A percentile compares a stretch with the other conserved stretches of the same genome.
phyloP scores from a whole-genome alignment of 1,284 basidiomycete genomes.

The Cutaneotrichosporon cutaneum region DNA sequence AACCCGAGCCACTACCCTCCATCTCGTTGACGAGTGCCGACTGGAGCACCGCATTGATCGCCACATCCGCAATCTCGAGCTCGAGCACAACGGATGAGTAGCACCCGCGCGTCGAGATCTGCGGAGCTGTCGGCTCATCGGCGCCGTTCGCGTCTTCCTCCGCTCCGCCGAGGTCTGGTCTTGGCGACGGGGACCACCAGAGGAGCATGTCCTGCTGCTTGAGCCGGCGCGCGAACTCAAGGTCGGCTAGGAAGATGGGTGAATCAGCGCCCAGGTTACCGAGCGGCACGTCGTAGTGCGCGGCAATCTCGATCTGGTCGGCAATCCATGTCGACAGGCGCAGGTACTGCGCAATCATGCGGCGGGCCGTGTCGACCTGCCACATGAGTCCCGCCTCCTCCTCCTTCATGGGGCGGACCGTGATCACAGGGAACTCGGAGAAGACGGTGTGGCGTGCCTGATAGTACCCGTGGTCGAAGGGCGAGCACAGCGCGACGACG shows the following conservation, averaged over 20 bases:
- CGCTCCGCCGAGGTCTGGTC: constrained; percentile 91
- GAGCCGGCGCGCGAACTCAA: constrained; percentile 85
- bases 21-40: constrained; percentile 59
- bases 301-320: constrained; percentile 75
- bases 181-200: constrained; percentile 91
- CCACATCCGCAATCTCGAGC: constrained; percentile 84
- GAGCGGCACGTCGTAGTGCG: constrained; percentile 89
- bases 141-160: constrained; percentile 77
- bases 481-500: constrained; percentile 79
- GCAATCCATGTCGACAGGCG: constrained; percentile 76
- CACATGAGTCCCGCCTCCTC: constrained; percentile 59
- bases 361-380: constrained; percentile 56
- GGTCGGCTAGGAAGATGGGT: constrained; percentile 79
- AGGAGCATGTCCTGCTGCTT: constrained; percentile 84
- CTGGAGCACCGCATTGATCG: constrained; percentile 91
- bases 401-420: constrained; percentile 72
- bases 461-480: constrained; percentile 81
- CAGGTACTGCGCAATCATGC: constrained; percentile 83
- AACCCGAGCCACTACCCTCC: constrained; percentile 78
- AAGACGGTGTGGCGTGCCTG: constrained; percentile 71
- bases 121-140: constrained; percentile 80
- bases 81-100: constrained; percentile 94
- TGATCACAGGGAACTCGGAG: constrained; percentile 80
- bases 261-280: constrained; percentile 91
- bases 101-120: constrained; percentile 80